Conservation (phyloP, 2,329 filamentous ascomycete species). For the Ascochyta pisi region DNA sequence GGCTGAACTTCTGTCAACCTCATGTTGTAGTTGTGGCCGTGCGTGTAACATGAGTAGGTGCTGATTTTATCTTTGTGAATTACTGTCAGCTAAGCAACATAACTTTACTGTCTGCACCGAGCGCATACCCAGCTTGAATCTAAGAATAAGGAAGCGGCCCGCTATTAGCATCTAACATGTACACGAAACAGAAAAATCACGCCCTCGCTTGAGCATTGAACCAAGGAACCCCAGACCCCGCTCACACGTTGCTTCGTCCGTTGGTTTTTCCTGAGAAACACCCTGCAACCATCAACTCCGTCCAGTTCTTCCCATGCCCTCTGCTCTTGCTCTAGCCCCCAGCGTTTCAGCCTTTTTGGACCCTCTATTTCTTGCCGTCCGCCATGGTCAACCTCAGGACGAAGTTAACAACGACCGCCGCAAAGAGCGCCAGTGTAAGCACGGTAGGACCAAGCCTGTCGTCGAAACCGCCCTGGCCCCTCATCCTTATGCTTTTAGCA, state of each 20-base stretch:
- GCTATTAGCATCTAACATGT: background rate
- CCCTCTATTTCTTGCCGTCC: conserved; percentile 18
- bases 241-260: background rate
- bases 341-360: background rate
- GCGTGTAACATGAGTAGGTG: background rate
- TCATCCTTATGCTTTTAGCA: conserved; percentile 86
- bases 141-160: background rate
- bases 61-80: background rate
- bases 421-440: conserved; percentile 81
- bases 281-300: too few relatives aligned
- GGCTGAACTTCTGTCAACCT: background rate
- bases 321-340: background rate
- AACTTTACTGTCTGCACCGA: background rate
- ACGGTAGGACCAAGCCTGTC: conserved; percentile 94
- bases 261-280: background rate
- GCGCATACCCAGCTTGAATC: background rate
- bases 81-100: conserved; percentile 1
- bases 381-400: conserved; percentile 62
- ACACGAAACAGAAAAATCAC: background rate
- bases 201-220: background rate
- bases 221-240: background rate
- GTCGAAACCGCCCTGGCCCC: conserved; percentile 95
- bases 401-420: conserved; percentile 96
- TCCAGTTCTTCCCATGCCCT: background rate
- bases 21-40: background rate